Conservation (phyloP, 2,329 filamentous ascomycete species). For the Fusarium burgessii region DNA sequence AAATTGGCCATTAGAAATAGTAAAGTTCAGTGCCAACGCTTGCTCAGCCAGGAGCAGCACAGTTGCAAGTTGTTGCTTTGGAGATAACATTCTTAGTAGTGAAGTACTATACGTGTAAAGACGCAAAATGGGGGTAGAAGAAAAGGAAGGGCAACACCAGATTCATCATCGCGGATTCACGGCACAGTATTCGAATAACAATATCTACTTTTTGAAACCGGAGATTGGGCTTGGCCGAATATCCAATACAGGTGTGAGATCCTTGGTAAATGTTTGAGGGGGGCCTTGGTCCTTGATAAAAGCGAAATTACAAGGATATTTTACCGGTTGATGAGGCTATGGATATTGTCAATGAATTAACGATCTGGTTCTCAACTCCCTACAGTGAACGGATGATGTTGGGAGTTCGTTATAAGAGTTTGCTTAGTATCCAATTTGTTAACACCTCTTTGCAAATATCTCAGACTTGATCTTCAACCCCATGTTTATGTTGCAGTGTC, state of each 20-base stretch:
- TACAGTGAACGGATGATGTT: background rate
- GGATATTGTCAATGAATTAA: background rate
- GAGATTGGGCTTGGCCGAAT: constrained; percentile 17
- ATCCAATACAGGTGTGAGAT: constrained; percentile 12
- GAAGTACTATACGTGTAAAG: background rate
- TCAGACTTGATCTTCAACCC: background rate
- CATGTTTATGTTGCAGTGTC: background rate
- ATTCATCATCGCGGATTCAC: constrained; percentile 1
- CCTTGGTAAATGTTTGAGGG: constrained; percentile 27
- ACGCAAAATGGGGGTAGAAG: background rate
- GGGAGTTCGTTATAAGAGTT: background rate
- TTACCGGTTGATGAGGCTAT: constrained; percentile 15
- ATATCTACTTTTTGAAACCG: constrained; percentile 34
- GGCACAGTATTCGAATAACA: constrained; percentile 2
- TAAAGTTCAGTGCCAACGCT: constrained; percentile 60
- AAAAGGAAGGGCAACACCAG: background rate
- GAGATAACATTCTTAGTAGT: constrained; percentile 20
- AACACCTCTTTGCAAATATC: background rate
- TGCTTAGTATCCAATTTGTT: background rate
- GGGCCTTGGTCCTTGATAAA: constrained; percentile 25
- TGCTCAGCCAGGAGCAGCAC: constrained; percentile 42
- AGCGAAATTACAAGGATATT: constrained; percentile 39
- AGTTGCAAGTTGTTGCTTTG: constrained; percentile 9
- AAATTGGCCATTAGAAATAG: constrained; percentile 72
- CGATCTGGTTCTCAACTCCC: background rate